phyloP scores from a whole-genome alignment of 2,329 filamentous ascomycete species.

The Microsporum ferrugineum region DNA sequence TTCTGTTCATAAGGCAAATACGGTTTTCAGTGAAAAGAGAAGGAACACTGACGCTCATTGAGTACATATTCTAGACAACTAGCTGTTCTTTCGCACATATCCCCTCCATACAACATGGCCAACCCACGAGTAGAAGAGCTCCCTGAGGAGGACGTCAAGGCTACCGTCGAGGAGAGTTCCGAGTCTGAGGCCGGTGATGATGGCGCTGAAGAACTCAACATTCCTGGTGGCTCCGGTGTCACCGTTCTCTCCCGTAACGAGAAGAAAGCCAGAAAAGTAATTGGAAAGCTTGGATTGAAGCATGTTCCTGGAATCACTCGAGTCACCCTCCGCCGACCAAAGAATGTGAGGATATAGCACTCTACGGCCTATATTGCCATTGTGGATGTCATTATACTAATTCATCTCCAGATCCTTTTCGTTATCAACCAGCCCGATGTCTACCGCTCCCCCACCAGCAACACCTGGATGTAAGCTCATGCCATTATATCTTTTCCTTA shows the following conservation, averaged over 20 bases:
- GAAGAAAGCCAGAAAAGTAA: slow-evolving; percentile 99
- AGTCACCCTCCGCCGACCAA: slow-evolving; percentile 93
- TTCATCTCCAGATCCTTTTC: slow-evolving; percentile 68
- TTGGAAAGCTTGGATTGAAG: slow-evolving; percentile 95
- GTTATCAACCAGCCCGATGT: slow-evolving; percentile 99
- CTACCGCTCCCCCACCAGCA: slow-evolving; percentile 98
- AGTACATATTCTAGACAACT: not conserved
- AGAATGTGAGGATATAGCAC: slow-evolving; percentile 68
- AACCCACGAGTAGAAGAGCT: slow-evolving; percentile 58
- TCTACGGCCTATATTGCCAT: not conserved
- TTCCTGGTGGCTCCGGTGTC: slow-evolving; percentile 75
- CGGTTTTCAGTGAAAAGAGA: not conserved
- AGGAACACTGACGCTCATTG: not conserved
- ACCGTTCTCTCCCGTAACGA: slow-evolving; percentile 97
- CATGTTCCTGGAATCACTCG: slow-evolving; percentile 94
- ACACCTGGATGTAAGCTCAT: slow-evolving; percentile 90
- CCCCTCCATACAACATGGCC: slow-evolving; percentile 32
- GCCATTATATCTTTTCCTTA: slow-evolving; percentile 10
- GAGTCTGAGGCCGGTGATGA: slow-evolving; percentile 37
- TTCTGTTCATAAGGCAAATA: not conserved
- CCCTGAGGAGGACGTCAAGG: slow-evolving; percentile 76
- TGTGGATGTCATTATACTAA: slow-evolving; percentile 13
- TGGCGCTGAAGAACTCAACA: slow-evolving; percentile 47
- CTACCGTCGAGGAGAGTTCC: slow-evolving; percentile 58
- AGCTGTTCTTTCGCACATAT: not conserved